phyloP scores from a whole-genome alignment of 495 filamentous ascomycete species.

The Aspergillus baeticus region DNA sequence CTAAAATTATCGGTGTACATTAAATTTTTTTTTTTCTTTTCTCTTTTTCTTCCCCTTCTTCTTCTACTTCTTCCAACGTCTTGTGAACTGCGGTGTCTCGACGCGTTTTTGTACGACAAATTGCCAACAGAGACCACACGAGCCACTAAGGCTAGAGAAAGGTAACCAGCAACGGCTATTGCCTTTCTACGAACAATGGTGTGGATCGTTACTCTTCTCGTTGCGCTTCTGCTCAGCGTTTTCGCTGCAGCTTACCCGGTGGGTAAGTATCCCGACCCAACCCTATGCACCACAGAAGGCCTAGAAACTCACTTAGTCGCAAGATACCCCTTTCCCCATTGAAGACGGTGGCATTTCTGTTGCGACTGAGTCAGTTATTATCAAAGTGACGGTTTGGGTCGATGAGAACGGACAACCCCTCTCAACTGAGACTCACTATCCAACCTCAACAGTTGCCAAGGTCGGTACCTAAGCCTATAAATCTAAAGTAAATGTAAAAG shows the following conservation, averaged over 20 bases:
- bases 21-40: conserved; percentile 1
- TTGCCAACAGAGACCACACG: no score
- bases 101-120: no score
- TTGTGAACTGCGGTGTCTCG: no score
- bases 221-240: conserved; percentile 14
- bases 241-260: conserved; percentile 11
- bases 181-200: conserved; percentile 15
- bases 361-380: conserved; percentile 25
- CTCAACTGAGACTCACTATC: conserved; percentile 20
- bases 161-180: background rate
- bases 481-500: background rate
- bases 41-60: background rate
- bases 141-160: no score
- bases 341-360: conserved; percentile 10
- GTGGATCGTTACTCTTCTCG: conserved; percentile 6
- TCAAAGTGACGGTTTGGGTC: conserved; percentile 61
- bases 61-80: background rate
- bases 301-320: background rate
- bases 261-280: conserved; percentile 12
- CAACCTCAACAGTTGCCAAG: conserved; percentile 2
- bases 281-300: background rate
- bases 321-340: background rate
- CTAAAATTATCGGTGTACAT: conserved; percentile 12
- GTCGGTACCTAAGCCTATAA: conserved; percentile 6
- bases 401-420: conserved; percentile 60